Base-by-base conservation (phyloP, 2,329 filamentous ascomycete genomes). In the Plectosphaerella plurivora region DNA sequence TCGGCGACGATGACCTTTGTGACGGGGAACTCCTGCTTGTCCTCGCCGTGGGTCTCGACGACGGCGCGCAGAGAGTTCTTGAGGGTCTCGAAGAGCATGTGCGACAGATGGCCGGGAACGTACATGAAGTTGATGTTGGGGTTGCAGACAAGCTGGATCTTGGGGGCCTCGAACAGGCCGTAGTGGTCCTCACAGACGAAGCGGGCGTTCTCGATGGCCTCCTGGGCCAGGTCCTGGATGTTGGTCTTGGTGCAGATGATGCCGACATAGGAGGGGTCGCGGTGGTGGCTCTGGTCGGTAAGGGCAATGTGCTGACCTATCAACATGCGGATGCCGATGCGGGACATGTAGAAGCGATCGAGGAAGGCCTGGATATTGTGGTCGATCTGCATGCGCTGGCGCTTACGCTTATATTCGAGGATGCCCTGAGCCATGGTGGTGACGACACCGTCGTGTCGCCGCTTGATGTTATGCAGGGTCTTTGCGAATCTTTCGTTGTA, bases 211-310 rank as follows among this genome's bases (percentile, higher is more conserved):
- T 97, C 94, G 64, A 99, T 97, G 55, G 94, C 94, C 73, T 99
- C 94, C 66, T 96, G 87, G 4, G 94, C 94, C 47, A 99, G 83
- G 61, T 99, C 94, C 53, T 86, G 86, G 39, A 99, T 93, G 63
- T 97, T 99, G 24, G 94, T 97, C 75, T 95, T 96, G 55, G 94
- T 99, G 77, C 94, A 99, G 66, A 99, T 99, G 60, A 99, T 97
- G 57, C 94, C 94, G 60, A 99, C 94, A 66, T 99, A 97, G 56
- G 91, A 89, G 37, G 91, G 91, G 69, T 97, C 93, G 57, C 86
- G 86, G 60, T 91, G 86, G 62, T 94, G 87, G 63, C 87, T 89
- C 73, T 97, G 92, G 69, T 97, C 93, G 6, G 92, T 96, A 54
- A 99, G 79, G 54, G 94, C 94, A 64, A 99, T 96, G 76, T 99